These are phyloP conservation scores for Neonectria punicea DNA, from an alignment of 2,329 filamentous ascomycete genomes.

Conservation along the genomic window DNA sequence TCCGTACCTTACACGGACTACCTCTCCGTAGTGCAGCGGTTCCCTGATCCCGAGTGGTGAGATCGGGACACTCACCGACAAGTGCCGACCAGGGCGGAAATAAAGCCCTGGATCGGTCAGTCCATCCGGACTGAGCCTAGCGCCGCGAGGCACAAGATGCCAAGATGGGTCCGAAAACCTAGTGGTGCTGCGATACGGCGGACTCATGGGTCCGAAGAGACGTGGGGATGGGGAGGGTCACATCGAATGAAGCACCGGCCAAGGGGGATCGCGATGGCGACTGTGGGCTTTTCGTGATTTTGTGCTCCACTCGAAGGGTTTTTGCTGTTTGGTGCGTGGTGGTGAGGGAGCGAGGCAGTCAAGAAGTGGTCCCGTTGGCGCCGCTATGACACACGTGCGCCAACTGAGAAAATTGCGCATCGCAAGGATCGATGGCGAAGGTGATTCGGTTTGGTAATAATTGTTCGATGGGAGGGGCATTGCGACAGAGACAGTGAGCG, in stretches of 20 bases:
- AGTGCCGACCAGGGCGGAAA: constrained; percentile 17
- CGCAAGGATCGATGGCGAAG: constrained; percentile 27
- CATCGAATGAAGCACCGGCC: constrained; percentile 9
- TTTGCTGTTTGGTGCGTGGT: constrained; percentile 5
- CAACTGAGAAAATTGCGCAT: constrained; percentile 27
- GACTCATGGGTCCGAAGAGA: constrained; percentile 7
- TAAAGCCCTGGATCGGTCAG: not conserved
- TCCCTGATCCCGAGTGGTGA: constrained; percentile 15
- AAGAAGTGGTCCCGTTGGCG: constrained; percentile 14
- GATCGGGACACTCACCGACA: constrained; percentile 25
- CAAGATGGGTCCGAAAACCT: constrained; percentile 1
- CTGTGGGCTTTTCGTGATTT: constrained; percentile 4
- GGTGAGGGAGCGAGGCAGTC: constrained; percentile 15
- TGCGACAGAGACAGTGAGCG: not conserved
- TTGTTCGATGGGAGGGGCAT: constrained; percentile 28
- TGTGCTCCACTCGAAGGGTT: constrained; percentile 10
- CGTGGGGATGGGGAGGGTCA: constrained; percentile 3
- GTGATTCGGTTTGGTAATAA: constrained; percentile 35
- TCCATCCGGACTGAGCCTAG: constrained; percentile 9
- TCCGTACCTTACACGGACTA: not conserved
- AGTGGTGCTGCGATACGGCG: not conserved
- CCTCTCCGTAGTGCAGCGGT: not conserved
- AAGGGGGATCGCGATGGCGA: constrained; percentile 8
- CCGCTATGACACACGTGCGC: constrained; percentile 32
- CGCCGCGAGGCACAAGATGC: not conserved